Evolutionary conservation across 257 asterid species (phyloP), one percentile per base, ranked within the genome.

Genomic region (Thymus mandschuricus): DNA sequence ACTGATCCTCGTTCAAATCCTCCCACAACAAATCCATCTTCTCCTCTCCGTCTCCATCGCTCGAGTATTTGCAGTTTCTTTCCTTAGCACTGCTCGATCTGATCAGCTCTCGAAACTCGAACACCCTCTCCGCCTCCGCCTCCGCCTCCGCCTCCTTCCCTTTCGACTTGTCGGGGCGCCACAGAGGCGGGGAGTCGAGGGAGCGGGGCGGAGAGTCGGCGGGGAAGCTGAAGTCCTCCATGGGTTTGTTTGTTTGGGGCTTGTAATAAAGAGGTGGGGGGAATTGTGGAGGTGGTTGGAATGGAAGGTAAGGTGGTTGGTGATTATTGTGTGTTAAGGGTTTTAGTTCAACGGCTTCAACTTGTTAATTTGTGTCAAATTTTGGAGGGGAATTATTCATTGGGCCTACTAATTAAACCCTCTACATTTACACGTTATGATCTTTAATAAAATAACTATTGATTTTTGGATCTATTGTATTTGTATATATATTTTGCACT

Each of bases 21-120:
- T 90, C 92, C 98, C 98, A 92, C 68, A 92, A 65, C 85, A 86
- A 71, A 31, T 92, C 98, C 98, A 92, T 92, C 63, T 84, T 92
- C 66, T 92, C 97, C 33, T 89, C 81, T 9, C 79, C 80, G 0
- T 66, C 79, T 1, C 57, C 71, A 0, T 44, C 28, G 29, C 63
- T 8, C 2, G 30, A 8, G 8, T 48, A 38, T 2, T 29, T 13
- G 46, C 27, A 28, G 21, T 66, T 48, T 60, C 45, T 57, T 41
- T 46, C 38, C 12, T 6, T 30, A 8, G 6, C 27, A 28, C 60
- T 62, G 30, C 61, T 76, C 28, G 54, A 54, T 48, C 61, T 69
- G 72, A 59, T 21, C 21, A 21, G 15, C 35, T 46, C 75, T 43
- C 45, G 60, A 5, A 38, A 4, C 41, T 38, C 41, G 41, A 38